These are phyloP conservation scores for Termitomyces sp. DNA, from an alignment of 768 basidiomycete species.

Conservation along the genomic window DNA sequence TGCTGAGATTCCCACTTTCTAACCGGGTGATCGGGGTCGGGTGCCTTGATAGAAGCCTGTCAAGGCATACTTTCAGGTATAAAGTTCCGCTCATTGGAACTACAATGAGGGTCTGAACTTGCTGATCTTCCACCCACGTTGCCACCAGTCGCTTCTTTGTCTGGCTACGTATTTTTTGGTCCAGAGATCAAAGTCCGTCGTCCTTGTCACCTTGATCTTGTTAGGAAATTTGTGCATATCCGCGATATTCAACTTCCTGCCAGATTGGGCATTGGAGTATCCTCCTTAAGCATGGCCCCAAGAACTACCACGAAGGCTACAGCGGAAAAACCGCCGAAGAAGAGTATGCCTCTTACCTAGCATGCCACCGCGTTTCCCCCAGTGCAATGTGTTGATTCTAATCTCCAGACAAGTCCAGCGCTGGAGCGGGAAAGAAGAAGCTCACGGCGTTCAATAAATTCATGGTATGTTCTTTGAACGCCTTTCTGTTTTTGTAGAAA, in stretches of 20 bases:
- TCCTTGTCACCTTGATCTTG: constrained; percentile 9
- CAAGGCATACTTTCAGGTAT: constrained; percentile 44
- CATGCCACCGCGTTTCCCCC: constrained; percentile 7
- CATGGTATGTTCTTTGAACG: constrained; percentile 31
- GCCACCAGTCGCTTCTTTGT: constrained; percentile 5
- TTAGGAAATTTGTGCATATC: background rate
- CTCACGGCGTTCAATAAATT: constrained; percentile 76
- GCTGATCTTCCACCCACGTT: constrained; percentile 24
- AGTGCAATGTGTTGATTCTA: constrained; percentile 14
- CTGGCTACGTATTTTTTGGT: background rate
- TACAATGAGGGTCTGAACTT: constrained; percentile 38
- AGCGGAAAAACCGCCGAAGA: constrained; percentile 48
- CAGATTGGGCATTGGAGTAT: background rate
- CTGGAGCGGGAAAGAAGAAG: constrained; percentile 49
- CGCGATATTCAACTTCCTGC: background rate
- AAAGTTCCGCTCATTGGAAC: constrained; percentile 50
- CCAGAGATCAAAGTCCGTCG: background rate
- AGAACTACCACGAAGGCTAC: constrained; percentile 33
- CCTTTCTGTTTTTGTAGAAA: background rate
- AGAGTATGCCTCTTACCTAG: constrained; percentile 37
- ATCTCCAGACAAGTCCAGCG: constrained; percentile 42
- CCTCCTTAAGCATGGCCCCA: constrained; percentile 32
- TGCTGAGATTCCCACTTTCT: constrained; percentile 3
- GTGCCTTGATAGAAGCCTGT: constrained; percentile 42
- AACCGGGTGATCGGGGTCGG: constrained; percentile 33